Evolutionary conservation across 805 yeast genomes (phyloP), one percentile per base, ranked within the genome.

Genomic region (Saccharomycopsis lassenensis): DNA sequence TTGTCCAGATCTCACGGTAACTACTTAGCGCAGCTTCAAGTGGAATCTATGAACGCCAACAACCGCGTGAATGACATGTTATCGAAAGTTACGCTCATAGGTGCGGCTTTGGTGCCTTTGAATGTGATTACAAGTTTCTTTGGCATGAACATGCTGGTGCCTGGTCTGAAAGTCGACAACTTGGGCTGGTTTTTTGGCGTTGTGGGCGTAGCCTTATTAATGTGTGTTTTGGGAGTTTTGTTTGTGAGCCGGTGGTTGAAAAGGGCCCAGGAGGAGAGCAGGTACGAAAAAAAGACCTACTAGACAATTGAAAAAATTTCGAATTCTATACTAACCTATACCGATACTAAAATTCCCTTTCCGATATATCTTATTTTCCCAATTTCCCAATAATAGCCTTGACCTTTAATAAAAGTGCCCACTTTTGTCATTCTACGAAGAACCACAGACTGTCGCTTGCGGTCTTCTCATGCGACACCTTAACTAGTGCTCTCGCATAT

Each of bases 131-230:
- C 96, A 2, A 95, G 96, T 55, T 52, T 87, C 45, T 89, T 89
- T 58, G 96, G 96, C 51, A 89, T 89, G 98, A 89, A 89, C 57
- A 97, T 89, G 14, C 57, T 49, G 8, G 81, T 89, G 20, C 96
- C 96, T 0, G 95, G 95, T 20, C 58, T 69, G 41, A 61, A 48
- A 10, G 65, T 46, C 2, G 48, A 43, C 1, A 60, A 58, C 29
- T 56, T 67, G 26, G 70, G 62, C 2, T 80, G 91, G 84, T 84
- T 72, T 52, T 74, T 71, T 53, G 82, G 83, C 29, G 74, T 78
- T 41, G 51, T 77, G 5, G 82, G 76, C 7, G 59, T 69, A 17
- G 52, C 77, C 44, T 40, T 71, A 8, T 44, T 58, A 4, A 37
- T 69, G 29, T 67, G 65, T n/a, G 29, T 57, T 6, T 28, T 45